phyloP scores from a whole-genome alignment of 805 yeast species.

The Ogataea allantospora region DNA sequence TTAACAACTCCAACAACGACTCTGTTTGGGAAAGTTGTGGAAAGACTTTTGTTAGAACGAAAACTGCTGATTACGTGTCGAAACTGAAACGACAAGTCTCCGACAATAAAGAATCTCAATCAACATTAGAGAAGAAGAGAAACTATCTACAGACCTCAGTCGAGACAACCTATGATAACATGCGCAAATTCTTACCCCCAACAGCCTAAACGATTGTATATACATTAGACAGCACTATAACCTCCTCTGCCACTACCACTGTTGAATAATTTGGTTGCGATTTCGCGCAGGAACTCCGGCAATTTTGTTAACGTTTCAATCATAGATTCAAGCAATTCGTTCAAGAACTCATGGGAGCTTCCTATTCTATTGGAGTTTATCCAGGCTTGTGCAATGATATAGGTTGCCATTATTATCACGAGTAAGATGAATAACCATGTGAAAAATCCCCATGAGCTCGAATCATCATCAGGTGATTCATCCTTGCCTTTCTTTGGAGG shows the following conservation, averaged over 20 bases:
- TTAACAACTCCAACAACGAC: conserved; percentile 44
- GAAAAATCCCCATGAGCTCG: conserved; percentile 74
- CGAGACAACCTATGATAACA: conserved; percentile 65
- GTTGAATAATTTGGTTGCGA: conserved; percentile 64
- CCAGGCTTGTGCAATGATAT: conserved; percentile 74
- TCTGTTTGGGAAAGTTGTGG: conserved; percentile 86
- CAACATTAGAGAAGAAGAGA: conserved; percentile 64
- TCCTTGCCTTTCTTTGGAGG: conserved; percentile 30
- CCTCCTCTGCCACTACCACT: conserved; percentile 72
- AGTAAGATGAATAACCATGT: conserved; percentile 76
- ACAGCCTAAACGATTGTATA: conserved; percentile 2
- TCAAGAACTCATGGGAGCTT: conserved; percentile 63
- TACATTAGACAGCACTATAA: conserved; percentile 77
- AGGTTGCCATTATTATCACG: conserved; percentile 67
- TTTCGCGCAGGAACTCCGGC: conserved; percentile 67
- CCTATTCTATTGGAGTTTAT: conserved; percentile 66
- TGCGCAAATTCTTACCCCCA: conserved; percentile 37
- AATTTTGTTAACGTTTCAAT: conserved; percentile 55
- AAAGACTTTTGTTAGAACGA: conserved; percentile 58
- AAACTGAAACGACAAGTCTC: conserved; percentile 51
- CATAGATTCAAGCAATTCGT: conserved; percentile 69
- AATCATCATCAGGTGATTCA: conserved; percentile 34
- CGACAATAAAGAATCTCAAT: conserved; percentile 55
- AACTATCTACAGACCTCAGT: conserved; percentile 73
- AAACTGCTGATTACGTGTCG: conserved; percentile 44